Conservation (phyloP, 352 stramenopile genomes). For the Pythium aquatile region DNA sequence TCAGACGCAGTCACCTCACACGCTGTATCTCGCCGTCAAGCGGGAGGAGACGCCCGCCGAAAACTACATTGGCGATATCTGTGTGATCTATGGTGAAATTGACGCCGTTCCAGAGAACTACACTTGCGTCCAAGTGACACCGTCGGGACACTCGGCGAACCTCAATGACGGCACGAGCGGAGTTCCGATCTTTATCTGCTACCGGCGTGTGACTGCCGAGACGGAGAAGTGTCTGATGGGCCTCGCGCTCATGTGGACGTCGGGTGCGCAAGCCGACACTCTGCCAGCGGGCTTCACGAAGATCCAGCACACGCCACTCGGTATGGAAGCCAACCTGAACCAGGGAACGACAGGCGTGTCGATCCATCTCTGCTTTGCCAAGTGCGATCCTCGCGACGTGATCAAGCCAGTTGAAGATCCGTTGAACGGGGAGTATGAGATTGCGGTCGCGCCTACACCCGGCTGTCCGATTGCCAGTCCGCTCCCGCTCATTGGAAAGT, state of each 20-base stretch:
- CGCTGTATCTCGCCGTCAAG: conserved; percentile 73
- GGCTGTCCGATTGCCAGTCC: conserved; percentile 2
- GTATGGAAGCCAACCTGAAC: conserved; percentile 87
- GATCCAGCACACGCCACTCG: conserved; percentile 81
- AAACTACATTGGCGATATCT: conserved; percentile 66
- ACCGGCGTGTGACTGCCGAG: conserved; percentile 35
- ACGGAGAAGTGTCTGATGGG: conserved; percentile 71
- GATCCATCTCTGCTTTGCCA: conserved; percentile 76
- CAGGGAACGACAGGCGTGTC: conserved; percentile 69
- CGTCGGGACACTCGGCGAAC: conserved; percentile 68
- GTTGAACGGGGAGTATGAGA: conserved; percentile 82
- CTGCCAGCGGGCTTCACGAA: conserved; percentile 76
- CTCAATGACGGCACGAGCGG: conserved; percentile 77
- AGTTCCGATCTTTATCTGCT: conserved; percentile 85
- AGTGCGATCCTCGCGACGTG: conserved; percentile 52
- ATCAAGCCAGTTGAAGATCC: conserved; percentile 54
- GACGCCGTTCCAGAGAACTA: conserved; percentile 80
- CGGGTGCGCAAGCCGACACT: conserved; percentile 51
- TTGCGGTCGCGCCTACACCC: conserved; percentile 24
- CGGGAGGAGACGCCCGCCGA: conserved; percentile 50
- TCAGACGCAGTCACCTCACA: conserved; percentile 68
- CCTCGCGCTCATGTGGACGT: conserved; percentile 76
- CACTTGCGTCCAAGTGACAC: conserved; percentile 69
- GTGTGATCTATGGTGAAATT: conserved; percentile 85
- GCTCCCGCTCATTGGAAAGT: conserved; percentile 40